A percentile compares a stretch with the other conserved stretches of the same genome.
Evolutionary conservation across 768 basidiomycete species (phyloP).

Genomic region (Russula ochroleuca): DNA sequence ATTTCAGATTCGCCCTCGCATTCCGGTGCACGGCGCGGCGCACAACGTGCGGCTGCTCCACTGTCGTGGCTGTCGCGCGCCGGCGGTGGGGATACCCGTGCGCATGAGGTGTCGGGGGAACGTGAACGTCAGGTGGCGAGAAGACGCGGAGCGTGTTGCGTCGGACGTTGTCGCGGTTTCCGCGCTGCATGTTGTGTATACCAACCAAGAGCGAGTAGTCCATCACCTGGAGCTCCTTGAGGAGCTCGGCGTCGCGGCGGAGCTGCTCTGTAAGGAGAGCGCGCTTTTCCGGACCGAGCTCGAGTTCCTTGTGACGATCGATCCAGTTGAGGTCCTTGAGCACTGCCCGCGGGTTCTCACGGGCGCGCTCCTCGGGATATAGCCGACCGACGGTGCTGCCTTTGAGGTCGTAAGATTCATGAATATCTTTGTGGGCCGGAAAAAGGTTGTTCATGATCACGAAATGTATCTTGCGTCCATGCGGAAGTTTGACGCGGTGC

Average conservation of each 20-base stretch:
- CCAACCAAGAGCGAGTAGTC: conserved; percentile 95
- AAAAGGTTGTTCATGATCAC: conserved; percentile 99
- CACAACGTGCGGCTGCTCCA: conserved; percentile 77
- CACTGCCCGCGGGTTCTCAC: conserved; percentile 79
- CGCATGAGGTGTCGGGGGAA: conserved; percentile 60
- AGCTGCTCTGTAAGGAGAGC: conserved; percentile 90
- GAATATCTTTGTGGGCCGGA: conserved; percentile 93
- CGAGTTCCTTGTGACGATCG: conserved; percentile 65
- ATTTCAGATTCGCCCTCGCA: conserved; percentile 6
- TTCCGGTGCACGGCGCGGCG: conserved; percentile 83
- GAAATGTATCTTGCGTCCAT: conserved; percentile 94
- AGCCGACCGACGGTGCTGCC: conserved; percentile 87
- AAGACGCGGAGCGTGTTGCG: conserved; percentile 90
- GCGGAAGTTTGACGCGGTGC: conserved; percentile 94
- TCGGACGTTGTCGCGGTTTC: conserved; percentile 88
- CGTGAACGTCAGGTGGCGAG: conserved; percentile 59
- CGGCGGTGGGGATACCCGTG: conserved; percentile 32
- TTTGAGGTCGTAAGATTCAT: conserved; percentile 97
- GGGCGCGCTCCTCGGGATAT: conserved; percentile 78
- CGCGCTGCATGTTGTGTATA: conserved; percentile 85
- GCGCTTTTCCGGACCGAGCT: conserved; percentile 94
- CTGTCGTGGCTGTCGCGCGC: conserved; percentile 34
- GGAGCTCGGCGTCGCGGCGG: conserved; percentile 77
- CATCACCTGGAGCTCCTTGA: conserved; percentile 85
- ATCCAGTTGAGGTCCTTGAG: conserved; percentile 99